Conservation (phyloP, 768 basidiomycete species). For the Kwoniella shandongensis region DNA sequence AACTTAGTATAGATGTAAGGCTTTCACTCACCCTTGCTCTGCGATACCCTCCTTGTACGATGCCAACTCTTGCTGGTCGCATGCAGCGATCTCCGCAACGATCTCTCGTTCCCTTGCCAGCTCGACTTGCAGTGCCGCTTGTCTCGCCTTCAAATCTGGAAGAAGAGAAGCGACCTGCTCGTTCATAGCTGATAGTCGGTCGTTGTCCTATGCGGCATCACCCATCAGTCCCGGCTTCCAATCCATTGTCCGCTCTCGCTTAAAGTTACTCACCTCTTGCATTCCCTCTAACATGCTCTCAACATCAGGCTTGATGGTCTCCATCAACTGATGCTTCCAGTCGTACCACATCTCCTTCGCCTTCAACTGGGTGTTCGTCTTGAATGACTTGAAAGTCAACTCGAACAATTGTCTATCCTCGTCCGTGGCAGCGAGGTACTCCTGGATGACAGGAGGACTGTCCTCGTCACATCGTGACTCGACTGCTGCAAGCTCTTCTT, state of each 20-base stretch:
- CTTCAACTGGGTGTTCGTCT: conserved; percentile 50
- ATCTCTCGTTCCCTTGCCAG: conserved; percentile 46
- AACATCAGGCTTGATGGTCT: conserved; percentile 40
- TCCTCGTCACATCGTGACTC: conserved; percentile 19
- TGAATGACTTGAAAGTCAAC: conserved; percentile 46
- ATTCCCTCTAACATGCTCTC: conserved; percentile 33
- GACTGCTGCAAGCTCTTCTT: conserved; percentile 17
- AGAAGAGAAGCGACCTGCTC: conserved; percentile 28
- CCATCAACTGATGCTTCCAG: conserved; percentile 48
- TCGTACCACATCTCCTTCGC: conserved; percentile 51
- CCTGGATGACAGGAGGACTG: conserved; percentile 49
- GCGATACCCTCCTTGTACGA: conserved; percentile 40
- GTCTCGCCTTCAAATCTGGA: conserved; percentile 40
- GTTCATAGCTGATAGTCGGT: conserved; percentile 28
- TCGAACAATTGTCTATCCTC: conserved; percentile 53
- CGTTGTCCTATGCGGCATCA: conserved; percentile 35
- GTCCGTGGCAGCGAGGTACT: conserved; percentile 51
- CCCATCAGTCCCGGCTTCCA: background rate
- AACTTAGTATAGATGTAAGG: too few species aligned
- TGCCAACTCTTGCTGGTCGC: conserved; percentile 48
- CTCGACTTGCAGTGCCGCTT: conserved; percentile 43
- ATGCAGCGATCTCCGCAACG: conserved; percentile 46
- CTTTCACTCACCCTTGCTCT: conserved; percentile 40
- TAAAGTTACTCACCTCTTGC: conserved; percentile 43
- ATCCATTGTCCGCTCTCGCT: conserved; percentile 1